These are phyloP conservation scores for Aegle marmelos DNA, from an alignment of 345 rosid genomes.

Conservation along the genomic window DNA sequence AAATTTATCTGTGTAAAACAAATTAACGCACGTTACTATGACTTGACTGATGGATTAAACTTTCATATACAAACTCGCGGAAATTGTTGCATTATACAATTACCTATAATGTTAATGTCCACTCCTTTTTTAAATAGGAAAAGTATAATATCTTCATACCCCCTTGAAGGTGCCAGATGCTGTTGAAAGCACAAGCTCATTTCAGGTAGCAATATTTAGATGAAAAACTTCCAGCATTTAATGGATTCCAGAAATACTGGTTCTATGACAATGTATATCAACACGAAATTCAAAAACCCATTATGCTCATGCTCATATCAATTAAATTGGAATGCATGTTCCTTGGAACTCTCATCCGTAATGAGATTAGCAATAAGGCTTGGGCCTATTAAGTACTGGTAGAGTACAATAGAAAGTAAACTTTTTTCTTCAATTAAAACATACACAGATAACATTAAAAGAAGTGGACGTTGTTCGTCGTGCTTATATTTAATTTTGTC, in stretches of 20 bases:
- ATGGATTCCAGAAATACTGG: background rate
- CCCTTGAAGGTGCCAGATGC: slow-evolving; percentile 94
- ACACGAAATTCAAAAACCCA: background rate
- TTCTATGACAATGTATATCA: background rate
- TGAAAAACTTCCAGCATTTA: background rate
- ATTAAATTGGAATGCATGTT: background rate
- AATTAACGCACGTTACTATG: background rate
- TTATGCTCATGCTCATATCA: background rate
- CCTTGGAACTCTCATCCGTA: background rate
- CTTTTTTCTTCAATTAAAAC: background rate
- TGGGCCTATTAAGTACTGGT: background rate
- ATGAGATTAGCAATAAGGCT: background rate
- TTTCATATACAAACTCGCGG: background rate
- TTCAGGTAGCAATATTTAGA: background rate
- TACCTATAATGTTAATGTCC: slow-evolving; percentile 71
- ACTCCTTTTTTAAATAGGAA: slow-evolving; percentile 68
- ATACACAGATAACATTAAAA: background rate
- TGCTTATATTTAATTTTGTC: background rate
- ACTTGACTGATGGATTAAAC: background rate
- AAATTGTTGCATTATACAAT: slow-evolving; percentile 6
- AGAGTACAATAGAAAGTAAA: background rate
- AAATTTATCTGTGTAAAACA: slow-evolving; percentile 57
- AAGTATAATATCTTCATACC: slow-evolving; percentile 59
- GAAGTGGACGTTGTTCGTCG: background rate
- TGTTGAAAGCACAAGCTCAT: slow-evolving; percentile 25